phyloP scores from a whole-genome alignment of 257 asterid species.

The Petunia axillaris region DNA sequence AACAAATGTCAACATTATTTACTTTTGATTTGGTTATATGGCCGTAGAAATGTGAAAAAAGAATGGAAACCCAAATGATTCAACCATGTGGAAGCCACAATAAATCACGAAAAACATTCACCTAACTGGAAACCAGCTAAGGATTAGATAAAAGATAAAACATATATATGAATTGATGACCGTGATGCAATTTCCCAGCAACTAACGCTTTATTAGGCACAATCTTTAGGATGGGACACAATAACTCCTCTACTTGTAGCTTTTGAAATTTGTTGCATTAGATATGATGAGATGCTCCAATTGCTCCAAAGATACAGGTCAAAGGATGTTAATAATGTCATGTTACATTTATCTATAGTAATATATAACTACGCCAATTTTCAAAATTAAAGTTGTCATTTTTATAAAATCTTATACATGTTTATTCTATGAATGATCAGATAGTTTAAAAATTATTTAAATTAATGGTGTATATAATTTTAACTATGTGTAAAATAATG shows the following conservation, averaged over 20 bases:
- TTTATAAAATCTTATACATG: no score
- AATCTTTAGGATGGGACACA: constrained; percentile 10
- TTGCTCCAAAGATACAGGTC: not conserved
- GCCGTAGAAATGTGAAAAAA: not conserved
- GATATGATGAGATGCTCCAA: not conserved
- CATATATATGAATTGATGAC: not conserved
- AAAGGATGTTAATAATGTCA: not conserved
- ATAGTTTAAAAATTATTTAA: no score
- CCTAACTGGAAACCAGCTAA: constrained; percentile 29
- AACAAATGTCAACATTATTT: not conserved
- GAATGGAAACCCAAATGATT: not conserved
- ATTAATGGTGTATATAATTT: no score
- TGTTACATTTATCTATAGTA: no score
- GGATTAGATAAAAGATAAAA: not conserved
- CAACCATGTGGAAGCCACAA: constrained; percentile 32
- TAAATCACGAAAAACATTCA: constrained; percentile 19
- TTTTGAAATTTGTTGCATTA: constrained; percentile 11
- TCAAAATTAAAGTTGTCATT: no score
- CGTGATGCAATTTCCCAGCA: not conserved
- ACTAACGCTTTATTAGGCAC: constrained; percentile 26
- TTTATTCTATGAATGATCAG: no score
- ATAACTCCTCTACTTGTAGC: constrained; percentile 17
- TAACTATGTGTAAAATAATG: no score
- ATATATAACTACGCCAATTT: no score
- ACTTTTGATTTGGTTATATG: constrained; percentile 13